phyloP scores from a whole-genome alignment of 495 filamentous ascomycete genomes.

The Penicillium soppii region DNA sequence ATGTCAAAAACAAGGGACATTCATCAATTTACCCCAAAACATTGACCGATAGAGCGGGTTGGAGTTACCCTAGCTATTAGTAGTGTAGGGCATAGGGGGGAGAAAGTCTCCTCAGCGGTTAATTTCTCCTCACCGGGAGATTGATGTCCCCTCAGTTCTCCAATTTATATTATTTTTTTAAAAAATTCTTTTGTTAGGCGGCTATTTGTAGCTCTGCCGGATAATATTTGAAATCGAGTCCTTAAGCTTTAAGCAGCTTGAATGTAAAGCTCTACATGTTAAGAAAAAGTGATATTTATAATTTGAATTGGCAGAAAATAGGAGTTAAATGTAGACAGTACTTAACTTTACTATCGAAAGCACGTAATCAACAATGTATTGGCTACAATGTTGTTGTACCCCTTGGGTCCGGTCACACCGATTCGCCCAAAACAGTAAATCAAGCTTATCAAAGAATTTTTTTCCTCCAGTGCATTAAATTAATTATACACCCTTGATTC shows the following conservation, averaged over 20 bases:
- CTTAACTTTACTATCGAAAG: background rate
- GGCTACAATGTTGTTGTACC: background rate
- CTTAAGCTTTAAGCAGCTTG: background rate
- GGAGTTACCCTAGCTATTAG: slow-evolving; percentile 2
- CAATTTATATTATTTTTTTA: slow-evolving; percentile 12
- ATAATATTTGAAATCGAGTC: background rate
- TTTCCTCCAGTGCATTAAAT: slow-evolving; percentile 16
- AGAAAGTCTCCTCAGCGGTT: slow-evolving; percentile 18
- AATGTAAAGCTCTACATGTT: too few relatives aligned
- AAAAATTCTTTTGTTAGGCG: slow-evolving; percentile 4
- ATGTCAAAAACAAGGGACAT: background rate
- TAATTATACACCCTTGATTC: slow-evolving; percentile 9
- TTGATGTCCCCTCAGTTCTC: slow-evolving; percentile 26
- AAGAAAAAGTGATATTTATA: background rate
- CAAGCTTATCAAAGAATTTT: slow-evolving; percentile 27
- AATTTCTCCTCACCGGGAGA: slow-evolving; percentile 35
- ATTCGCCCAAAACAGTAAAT: slow-evolving; percentile 44
- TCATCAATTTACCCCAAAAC: slow-evolving; percentile 1
- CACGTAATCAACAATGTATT: slow-evolving; percentile 4
- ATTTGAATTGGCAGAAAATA: slow-evolving; percentile 1
- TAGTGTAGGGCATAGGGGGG: too few relatives aligned
- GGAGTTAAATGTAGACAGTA: background rate
- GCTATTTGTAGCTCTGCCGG: background rate
- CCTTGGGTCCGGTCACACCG: slow-evolving; percentile 33
- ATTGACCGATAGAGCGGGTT: background rate